Evolutionary conservation across 2,329 filamentous ascomycete species (phyloP).

Genomic region (Coniochaeta prunicola): DNA sequence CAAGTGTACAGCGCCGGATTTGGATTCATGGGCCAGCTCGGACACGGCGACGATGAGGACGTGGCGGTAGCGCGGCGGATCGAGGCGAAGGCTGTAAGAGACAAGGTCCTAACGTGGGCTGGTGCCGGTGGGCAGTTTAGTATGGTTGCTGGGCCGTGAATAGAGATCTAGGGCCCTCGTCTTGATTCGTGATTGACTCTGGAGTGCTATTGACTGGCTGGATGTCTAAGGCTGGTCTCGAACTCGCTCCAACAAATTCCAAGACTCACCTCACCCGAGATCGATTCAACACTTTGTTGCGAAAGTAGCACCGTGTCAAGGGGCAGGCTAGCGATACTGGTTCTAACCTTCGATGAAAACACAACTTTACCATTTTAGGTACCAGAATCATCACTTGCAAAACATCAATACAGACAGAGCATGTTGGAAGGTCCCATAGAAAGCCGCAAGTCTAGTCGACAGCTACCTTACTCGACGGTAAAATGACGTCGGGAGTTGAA

Average conservation of each 20-base stretch:
- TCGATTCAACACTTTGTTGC: too few species aligned
- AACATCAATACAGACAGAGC: too few species aligned
- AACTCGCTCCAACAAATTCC: too few species aligned
- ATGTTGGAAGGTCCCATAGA: too few species aligned
- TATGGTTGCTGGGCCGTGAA: background rate
- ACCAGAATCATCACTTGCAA: too few species aligned
- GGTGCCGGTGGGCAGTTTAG: background rate
- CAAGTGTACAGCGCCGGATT: constrained; percentile 5
- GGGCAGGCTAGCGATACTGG: too few species aligned
- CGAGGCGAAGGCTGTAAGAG: constrained; percentile 5
- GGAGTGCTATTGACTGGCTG: background rate
- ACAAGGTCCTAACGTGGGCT: background rate
- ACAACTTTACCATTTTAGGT: too few species aligned
- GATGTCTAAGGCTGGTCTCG: background rate
- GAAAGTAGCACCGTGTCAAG: too few species aligned
- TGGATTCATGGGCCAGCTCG: constrained; percentile 5
- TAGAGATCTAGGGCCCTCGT: background rate
- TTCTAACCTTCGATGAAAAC: too few species aligned
- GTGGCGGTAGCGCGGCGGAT: constrained; percentile 12
- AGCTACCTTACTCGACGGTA: background rate
- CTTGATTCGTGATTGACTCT: too few species aligned
- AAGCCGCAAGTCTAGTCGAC: too few species aligned
- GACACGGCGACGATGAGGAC: constrained; percentile 8
- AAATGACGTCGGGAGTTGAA: background rate
- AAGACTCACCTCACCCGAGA: background rate